These are phyloP conservation scores for Pichia pseudocactophila DNA, from an alignment of 805 yeast genomes.

Conservation along the genomic window DNA sequence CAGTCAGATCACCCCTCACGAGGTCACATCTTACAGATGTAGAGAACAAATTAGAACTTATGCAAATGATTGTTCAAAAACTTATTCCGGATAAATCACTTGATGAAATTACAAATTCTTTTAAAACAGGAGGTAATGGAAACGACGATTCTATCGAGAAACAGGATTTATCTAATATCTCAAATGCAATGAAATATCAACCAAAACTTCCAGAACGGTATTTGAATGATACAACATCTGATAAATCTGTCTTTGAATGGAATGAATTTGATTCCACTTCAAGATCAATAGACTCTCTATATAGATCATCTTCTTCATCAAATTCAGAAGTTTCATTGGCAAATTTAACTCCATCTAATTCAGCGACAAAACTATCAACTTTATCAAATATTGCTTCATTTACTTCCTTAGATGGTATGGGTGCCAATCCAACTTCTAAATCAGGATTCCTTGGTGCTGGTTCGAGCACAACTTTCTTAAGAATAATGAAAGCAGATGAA, in stretches of 20 bases:
- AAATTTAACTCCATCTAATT: slow-evolving; percentile 3
- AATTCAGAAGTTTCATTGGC: not conserved
- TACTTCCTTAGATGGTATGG: slow-evolving; percentile 49
- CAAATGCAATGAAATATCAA: slow-evolving; percentile 14
- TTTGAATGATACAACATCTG: slow-evolving; percentile 9
- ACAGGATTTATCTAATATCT: not conserved
- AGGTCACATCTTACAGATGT: slow-evolving; percentile 72
- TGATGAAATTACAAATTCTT: slow-evolving; percentile 24
- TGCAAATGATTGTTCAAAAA: slow-evolving; percentile 37
- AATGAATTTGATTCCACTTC: slow-evolving; percentile 8
- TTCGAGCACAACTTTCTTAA: slow-evolving; percentile 46
- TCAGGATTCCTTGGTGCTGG: slow-evolving; percentile 61
- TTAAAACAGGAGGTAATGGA: slow-evolving; percentile 10
- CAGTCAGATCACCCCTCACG: slow-evolving; percentile 72
- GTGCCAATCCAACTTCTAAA: slow-evolving; percentile 39
- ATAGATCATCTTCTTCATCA: not conserved
- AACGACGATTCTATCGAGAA: not conserved
- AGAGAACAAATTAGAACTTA: slow-evolving; percentile 44
- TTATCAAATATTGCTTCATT: slow-evolving; percentile 1
- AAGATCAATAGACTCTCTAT: slow-evolving; percentile 1
- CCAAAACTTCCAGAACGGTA: slow-evolving; percentile 13
- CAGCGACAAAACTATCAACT: slow-evolving; percentile 1
- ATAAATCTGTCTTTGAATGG: slow-evolving; percentile 14
- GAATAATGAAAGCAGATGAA: slow-evolving; percentile 27
- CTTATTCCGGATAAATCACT: slow-evolving; percentile 38